Base-by-base conservation (phyloP, 192 early-diverging fungal genomes). In the Coemansia sp. region DNA sequence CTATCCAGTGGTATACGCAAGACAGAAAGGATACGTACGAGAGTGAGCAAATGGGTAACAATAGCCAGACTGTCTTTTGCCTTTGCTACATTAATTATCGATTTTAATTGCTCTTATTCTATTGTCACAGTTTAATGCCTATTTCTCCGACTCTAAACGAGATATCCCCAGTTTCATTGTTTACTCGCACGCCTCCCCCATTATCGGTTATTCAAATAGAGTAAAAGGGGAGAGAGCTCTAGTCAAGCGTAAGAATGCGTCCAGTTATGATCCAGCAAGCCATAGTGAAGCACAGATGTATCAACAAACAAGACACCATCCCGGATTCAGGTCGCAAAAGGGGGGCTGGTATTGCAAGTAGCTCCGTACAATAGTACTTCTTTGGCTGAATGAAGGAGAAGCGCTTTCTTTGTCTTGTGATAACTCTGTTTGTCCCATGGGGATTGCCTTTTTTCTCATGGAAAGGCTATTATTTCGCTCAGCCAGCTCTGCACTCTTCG, bases 191-290 rank as follows among this genome's bases (percentile, higher is more conserved):
- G 32, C 32, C 32, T 32, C 32, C n/a, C 43, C 43, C 43, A 45
- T 45, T 45, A 32, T 32, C 32, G 32, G 32, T 32, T 32, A 32
- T 45, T 18, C 47, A 49, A 49, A 49, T 18, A 49, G 19, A 18
- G 26, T 6, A 54, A 21, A 22, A 54, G 32, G 32, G 32, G 32
- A 32, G 26, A 26, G 32, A 32, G 32, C 32, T 32, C 1, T 10
- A 54, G 21, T 54, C 51, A 54, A 54, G 26, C 51, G 51, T 54
- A 54, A 54, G 51, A 54, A 54, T 54, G 51, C 21, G 51, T 54
- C 22, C 21, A 21, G 26, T 19, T 26, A 54, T 54, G 51, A 54
- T 54, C 26, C 51, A 26, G 51, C 22, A 7, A 8, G 51, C 51
- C 9, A 54, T 54, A 54, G 51, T 54, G 51, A 10, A 54, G 51